These are phyloP conservation scores for Viridothelium virens DNA, from an alignment of 495 filamentous ascomycete species.

Conservation along the genomic window DNA sequence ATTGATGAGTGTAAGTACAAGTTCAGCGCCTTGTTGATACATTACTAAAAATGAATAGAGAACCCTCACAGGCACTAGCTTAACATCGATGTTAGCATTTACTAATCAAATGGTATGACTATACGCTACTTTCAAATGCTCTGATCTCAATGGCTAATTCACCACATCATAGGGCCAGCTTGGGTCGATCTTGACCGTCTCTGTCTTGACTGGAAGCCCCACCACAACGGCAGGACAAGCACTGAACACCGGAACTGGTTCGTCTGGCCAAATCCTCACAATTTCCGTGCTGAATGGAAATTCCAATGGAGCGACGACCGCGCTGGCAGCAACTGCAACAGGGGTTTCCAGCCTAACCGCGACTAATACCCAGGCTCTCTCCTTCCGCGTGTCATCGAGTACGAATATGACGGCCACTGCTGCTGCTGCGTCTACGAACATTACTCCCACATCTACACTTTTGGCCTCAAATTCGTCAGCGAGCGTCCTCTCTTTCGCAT, in stretches of 20 bases:
- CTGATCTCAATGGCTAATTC: neutral
- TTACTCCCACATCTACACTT: neutral
- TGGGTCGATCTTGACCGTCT: conserved; percentile 1
- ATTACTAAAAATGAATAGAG: neutral
- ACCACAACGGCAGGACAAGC: neutral
- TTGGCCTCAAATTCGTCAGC: neutral
- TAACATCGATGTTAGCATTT: neutral
- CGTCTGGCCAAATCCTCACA: neutral
- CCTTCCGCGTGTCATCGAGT: neutral
- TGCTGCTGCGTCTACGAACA: neutral
- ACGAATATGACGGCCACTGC: neutral
- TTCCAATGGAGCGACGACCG: neutral
- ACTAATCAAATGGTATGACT: neutral
- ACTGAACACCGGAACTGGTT: neutral
- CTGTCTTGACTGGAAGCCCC: neutral
- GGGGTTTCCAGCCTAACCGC: neutral
- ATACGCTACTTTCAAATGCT: neutral
- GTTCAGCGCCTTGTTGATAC: neutral
- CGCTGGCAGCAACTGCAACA: neutral
- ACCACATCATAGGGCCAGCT: neutral
- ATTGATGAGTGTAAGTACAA: neutral
- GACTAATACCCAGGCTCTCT: neutral
- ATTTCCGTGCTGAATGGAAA: neutral
- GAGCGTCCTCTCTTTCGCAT: neutral
- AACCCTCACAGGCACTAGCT: neutral